Evolutionary conservation across 805 yeast species (phyloP), one percentile per base, ranked within the genome.

Genomic region (Candida broadrunensis): DNA sequence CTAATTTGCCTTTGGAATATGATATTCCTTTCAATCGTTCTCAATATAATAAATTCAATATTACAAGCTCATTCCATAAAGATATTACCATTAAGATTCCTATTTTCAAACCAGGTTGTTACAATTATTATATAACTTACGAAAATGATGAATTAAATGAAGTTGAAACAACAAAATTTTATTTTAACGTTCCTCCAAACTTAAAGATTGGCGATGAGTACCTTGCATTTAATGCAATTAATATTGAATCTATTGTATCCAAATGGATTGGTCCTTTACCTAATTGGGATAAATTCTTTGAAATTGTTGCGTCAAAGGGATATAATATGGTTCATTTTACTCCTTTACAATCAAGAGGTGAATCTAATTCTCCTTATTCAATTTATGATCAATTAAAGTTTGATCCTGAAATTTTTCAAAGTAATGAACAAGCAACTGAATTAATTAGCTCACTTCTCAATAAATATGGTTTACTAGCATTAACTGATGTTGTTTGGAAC

Each of bases 261-360:
- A 91, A 91, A 65, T 88, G 97, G 91, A 78, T 90, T 65, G 97
- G 97, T 2, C 74, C 78, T 2, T 58, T 72, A 25, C 57, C 60
- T 2, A 61, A 77, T 12, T 91, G 98, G 98, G 78, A 78, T 42
- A 58, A 63, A 1, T 67, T 85, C 42, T 85, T 91, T 43, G 58
- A 60, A 1, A 75, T 76, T 35, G 75, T 91, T 34, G 64, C 82
- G 13, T 58, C 64, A 7, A 93, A 93, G 61, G 90, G 93, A 16
- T 91, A 91, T 68, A 93, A 93, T 61, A 88, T 91, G 97, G 71
- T 93, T 33, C 99, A 91, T 67, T 91, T 91, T 60, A 90, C 97
- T 5, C 99, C 99, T 0, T 70, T 91, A 50, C 97, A 91, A 63
- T 67, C 81, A 47, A 74, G 98, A 41, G 99, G 99, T 25, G 84